Evolutionary conservation across 805 yeast genomes (phyloP).

Genomic region (Ogataea nonfermentans): DNA sequence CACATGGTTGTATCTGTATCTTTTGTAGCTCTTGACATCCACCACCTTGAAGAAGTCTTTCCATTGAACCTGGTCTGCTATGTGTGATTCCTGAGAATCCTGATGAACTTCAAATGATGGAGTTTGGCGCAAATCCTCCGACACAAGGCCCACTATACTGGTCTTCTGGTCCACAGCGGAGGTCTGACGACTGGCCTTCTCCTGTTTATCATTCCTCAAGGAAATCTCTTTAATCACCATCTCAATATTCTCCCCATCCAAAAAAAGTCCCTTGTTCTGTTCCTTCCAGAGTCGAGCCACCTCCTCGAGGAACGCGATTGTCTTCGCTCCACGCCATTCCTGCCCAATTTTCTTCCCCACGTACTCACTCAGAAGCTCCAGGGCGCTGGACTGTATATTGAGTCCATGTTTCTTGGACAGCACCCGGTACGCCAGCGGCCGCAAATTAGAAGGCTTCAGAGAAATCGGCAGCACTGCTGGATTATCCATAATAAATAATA

Average conservation of each 20-base stretch:
- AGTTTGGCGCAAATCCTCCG: background rate
- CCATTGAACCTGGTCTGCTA: constrained; percentile 51
- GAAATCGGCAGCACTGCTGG: constrained; percentile 66
- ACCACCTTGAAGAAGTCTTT: constrained; percentile 66
- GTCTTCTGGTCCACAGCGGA: background rate
- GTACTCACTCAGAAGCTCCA: constrained; percentile 67
- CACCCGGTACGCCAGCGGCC: constrained; percentile 90
- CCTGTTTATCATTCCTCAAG: constrained; percentile 17
- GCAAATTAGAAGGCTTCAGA: constrained; percentile 74
- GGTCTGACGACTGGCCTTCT: constrained; percentile 12
- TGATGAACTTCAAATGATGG: constrained; percentile 16
- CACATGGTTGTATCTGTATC: constrained; percentile 55
- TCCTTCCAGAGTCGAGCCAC: constrained; percentile 83
- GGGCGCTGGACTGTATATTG: constrained; percentile 83
- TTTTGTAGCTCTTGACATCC: constrained; percentile 63
- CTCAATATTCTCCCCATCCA: constrained; percentile 70
- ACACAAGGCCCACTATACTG: constrained; percentile 1
- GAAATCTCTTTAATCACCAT: constrained; percentile 59
- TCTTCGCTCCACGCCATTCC: constrained; percentile 74
- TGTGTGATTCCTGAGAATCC: constrained; percentile 7
- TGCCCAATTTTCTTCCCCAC: constrained; percentile 77
- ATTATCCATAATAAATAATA: constrained; percentile 19
- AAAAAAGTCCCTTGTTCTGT: constrained; percentile 82
- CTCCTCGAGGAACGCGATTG: constrained; percentile 68
- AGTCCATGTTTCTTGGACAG: constrained; percentile 90